Evolutionary conservation across 2,329 filamentous ascomycete species (phyloP).

Genomic region (Aspergillus costaricaensis): DNA sequence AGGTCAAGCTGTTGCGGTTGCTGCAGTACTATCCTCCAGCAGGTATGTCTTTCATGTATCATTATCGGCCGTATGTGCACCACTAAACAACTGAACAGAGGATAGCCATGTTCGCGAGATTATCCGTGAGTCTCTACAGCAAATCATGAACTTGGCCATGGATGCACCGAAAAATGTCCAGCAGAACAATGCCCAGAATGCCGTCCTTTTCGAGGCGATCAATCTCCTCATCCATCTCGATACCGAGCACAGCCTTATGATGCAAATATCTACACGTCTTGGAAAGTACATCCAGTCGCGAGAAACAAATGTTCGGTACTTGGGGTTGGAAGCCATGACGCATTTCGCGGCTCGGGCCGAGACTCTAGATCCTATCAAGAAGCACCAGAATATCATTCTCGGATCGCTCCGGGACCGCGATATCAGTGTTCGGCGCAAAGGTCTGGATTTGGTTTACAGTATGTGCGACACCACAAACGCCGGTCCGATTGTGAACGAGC

Average conservation of each 20-base stretch:
- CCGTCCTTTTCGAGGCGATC: slow-evolving; percentile 96
- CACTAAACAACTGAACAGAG: slow-evolving; percentile 54
- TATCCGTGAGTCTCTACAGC: slow-evolving; percentile 87
- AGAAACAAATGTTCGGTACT: slow-evolving; percentile 95
- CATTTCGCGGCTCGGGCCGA: slow-evolving; percentile 92
- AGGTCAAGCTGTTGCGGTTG: slow-evolving; percentile 88
- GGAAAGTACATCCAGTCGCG: slow-evolving; percentile 96
- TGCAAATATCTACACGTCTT: slow-evolving; percentile 86
- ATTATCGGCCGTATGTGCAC: slow-evolving; percentile 3
- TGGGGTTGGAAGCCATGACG: slow-evolving; percentile 96
- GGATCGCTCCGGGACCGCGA: slow-evolving; percentile 92
- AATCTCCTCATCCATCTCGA: slow-evolving; percentile 98
- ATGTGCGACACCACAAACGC: slow-evolving; percentile 99
- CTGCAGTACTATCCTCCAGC: slow-evolving; percentile 96
- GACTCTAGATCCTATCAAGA: slow-evolving; percentile 94
- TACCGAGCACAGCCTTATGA: slow-evolving; percentile 91
- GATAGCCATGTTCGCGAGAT: slow-evolving; percentile 89
- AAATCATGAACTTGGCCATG: slow-evolving; percentile 86
- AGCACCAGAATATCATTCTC: slow-evolving; percentile 94
- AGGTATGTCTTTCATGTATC: slow-evolving; percentile 54
- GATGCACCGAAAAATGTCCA: slow-evolving; percentile 98
- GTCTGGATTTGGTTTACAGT: slow-evolving; percentile 94
- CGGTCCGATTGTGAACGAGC: slow-evolving; percentile 86
- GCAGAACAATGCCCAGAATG: slow-evolving; percentile 98
- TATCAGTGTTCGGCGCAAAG: slow-evolving; percentile 95